A percentile compares a stretch with the other conserved stretches of the same genome.
These are phyloP conservation scores for Meyerozyma sp. DNA, from an alignment of 1,139 yeast genomes.

Conservation along the genomic window DNA sequence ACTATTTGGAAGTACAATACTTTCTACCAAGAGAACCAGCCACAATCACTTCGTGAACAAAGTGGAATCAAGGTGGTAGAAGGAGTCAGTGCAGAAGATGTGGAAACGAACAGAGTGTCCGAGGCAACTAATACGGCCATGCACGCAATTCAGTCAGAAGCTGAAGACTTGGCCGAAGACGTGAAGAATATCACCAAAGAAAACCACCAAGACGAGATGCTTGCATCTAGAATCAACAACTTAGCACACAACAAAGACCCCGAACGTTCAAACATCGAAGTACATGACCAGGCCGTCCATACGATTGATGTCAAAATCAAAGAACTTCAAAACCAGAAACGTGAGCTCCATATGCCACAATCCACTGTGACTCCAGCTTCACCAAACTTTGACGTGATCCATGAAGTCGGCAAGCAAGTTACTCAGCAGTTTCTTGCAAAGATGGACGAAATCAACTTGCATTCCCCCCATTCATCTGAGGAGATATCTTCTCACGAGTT, in stretches of 20 bases:
- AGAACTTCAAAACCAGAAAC: background rate
- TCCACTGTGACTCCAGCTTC: background rate
- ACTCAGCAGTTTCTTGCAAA: slow-evolving; percentile 19
- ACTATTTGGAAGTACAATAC: slow-evolving; percentile 44
- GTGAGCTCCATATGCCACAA: background rate
- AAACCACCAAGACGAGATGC: background rate
- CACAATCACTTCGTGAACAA: slow-evolving; percentile 4
- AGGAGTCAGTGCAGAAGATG: background rate
- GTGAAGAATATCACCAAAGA: background rate
- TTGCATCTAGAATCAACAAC: background rate
- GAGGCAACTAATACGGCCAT: background rate
- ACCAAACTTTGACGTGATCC: slow-evolving; percentile 15
- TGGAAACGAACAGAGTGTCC: background rate
- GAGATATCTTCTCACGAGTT: slow-evolving; percentile 8
- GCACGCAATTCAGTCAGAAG: background rate
- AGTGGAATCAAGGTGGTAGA: slow-evolving; percentile 1
- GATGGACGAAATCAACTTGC: slow-evolving; percentile 16
- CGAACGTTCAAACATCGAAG: background rate
- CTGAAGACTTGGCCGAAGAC: background rate
- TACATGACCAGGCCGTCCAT: background rate
- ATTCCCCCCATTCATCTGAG: slow-evolving; percentile 10
- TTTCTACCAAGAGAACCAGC: slow-evolving; percentile 5
- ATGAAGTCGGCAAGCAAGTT: slow-evolving; percentile 20
- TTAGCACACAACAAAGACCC: background rate
- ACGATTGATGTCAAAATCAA: background rate